A percentile compares a stretch with the other conserved stretches of the same genome.
phyloP scores from a whole-genome alignment of 805 yeast species.

The Zygosaccharomyces gambellarensis region DNA sequence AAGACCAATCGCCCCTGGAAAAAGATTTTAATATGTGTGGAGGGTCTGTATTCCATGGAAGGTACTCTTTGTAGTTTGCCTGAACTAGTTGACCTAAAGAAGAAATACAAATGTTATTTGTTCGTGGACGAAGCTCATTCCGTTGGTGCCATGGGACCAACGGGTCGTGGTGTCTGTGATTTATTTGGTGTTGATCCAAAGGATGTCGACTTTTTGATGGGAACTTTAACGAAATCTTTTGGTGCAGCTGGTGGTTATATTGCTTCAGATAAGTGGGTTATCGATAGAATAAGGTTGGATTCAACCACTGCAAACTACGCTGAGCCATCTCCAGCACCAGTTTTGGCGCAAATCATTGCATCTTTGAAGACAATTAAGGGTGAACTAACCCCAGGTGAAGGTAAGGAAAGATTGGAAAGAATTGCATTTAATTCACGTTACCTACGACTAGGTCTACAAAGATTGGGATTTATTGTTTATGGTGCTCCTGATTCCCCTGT shows the following conservation, averaged over 20 bases:
- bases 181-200: slow-evolving; percentile 76
- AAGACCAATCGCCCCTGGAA: slow-evolving; percentile 96
- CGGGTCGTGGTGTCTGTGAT: slow-evolving; percentile 93
- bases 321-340: slow-evolving; percentile 89
- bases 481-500: slow-evolving; percentile 98
- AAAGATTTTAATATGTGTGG: slow-evolving; percentile 78
- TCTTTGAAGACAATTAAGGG: slow-evolving; percentile 78
- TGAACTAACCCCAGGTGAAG: slow-evolving; percentile 85
- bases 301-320: slow-evolving; percentile 71
- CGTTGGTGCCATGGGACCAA: slow-evolving; percentile 96
- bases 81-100: slow-evolving; percentile 60
- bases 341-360: slow-evolving; percentile 78
- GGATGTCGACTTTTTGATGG: slow-evolving; percentile 86
- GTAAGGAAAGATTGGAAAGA: slow-evolving; percentile 82
- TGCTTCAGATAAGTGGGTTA: slow-evolving; percentile 65
- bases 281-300: slow-evolving; percentile 69
- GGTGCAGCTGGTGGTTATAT: slow-evolving; percentile 99
- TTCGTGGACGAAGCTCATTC: slow-evolving; percentile 98
- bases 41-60: slow-evolving; percentile 90
- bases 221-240: slow-evolving; percentile 93
- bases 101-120: slow-evolving; percentile 81
- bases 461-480: slow-evolving; percentile 87
- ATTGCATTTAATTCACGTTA: slow-evolving; percentile 95
- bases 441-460: slow-evolving; percentile 81
- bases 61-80: slow-evolving; percentile 88